A percentile compares a stretch with the other conserved stretches of the same genome.
Conservation (phyloP, 495 filamentous ascomycete genomes). For the Podospora bellae-mahoneyi region DNA sequence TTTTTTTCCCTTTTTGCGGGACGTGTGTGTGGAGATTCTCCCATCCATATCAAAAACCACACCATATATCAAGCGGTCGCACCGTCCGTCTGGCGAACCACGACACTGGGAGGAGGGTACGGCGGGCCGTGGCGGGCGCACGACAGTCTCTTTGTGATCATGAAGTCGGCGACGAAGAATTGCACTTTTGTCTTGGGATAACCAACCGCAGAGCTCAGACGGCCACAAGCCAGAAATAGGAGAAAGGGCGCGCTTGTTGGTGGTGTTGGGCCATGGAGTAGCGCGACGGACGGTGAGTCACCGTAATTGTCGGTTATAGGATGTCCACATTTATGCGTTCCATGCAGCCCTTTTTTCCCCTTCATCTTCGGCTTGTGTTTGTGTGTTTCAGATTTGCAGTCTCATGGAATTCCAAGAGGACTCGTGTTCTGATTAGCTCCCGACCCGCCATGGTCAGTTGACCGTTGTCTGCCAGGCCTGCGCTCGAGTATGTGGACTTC, state of each 20-base stretch:
- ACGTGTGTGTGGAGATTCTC: constrained; percentile 5
- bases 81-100: constrained; percentile 16
- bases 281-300: constrained; percentile 11
- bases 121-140: neutral
- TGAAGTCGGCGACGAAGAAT: neutral
- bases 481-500: neutral
- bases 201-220: neutral
- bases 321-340: constrained; percentile 5
- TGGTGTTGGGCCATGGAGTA: neutral
- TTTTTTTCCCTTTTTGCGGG: constrained; percentile 24
- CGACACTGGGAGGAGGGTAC: constrained; percentile 6
- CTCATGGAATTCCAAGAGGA: neutral
- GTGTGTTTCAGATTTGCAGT: neutral
- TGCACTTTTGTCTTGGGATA: neutral
- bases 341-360: neutral
- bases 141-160: neutral
- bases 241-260: constrained; percentile 11
- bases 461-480: constrained; percentile 2
- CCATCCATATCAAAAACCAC: neutral
- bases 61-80: constrained; percentile 5
- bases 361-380: neutral
- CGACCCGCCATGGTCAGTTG: neutral
- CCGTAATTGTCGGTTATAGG: neutral
- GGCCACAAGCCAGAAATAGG: neutral
- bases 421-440: neutral